Evolutionary conservation across 1,284 basidiomycete species (phyloP).

Genomic region (Cryptococcus jaspeensis): DNA sequence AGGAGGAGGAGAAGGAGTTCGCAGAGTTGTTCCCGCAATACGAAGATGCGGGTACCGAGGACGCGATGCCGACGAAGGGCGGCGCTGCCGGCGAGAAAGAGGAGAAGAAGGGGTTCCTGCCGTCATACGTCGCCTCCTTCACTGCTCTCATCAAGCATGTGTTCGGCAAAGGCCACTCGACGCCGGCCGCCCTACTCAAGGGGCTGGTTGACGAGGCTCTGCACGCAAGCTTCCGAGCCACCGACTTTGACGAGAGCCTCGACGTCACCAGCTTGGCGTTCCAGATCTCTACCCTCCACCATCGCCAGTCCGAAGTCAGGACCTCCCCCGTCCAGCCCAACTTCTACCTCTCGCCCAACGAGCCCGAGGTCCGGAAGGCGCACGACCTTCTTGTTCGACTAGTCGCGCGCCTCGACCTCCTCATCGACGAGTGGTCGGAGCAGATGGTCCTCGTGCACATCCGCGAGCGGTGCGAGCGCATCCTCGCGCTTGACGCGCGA

Average conservation of each 20-base stretch:
- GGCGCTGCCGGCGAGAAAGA: neutral
- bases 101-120: slow-evolving; percentile 23
- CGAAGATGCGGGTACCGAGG: slow-evolving; percentile 52
- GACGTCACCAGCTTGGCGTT: slow-evolving; percentile 37
- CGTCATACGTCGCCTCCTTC: slow-evolving; percentile 29
- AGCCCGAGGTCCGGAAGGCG: slow-evolving; percentile 66
- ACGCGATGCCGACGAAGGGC: slow-evolving; percentile 3
- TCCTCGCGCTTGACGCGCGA: slow-evolving; percentile 65
- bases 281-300: slow-evolving; percentile 33
- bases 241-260: slow-evolving; percentile 28
- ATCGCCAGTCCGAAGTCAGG: slow-evolving; percentile 49
- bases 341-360: slow-evolving; percentile 77
- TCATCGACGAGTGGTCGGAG: slow-evolving; percentile 88
- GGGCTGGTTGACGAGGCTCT: slow-evolving; percentile 26
- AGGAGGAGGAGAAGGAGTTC: slow-evolving; percentile 79
- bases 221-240: slow-evolving; percentile 18
- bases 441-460: slow-evolving; percentile 94
- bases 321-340: slow-evolving; percentile 56
- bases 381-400: slow-evolving; percentile 59
- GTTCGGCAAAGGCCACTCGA: slow-evolving; percentile 11
- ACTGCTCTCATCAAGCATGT: slow-evolving; percentile 25
- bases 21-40: slow-evolving; percentile 78
- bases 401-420: slow-evolving; percentile 56
- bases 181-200: slow-evolving; percentile 14
- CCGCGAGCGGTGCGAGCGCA: slow-evolving; percentile 67